phyloP scores from a whole-genome alignment of 2,329 filamentous ascomycete genomes.

The Coleophoma eucalyptorum region DNA sequence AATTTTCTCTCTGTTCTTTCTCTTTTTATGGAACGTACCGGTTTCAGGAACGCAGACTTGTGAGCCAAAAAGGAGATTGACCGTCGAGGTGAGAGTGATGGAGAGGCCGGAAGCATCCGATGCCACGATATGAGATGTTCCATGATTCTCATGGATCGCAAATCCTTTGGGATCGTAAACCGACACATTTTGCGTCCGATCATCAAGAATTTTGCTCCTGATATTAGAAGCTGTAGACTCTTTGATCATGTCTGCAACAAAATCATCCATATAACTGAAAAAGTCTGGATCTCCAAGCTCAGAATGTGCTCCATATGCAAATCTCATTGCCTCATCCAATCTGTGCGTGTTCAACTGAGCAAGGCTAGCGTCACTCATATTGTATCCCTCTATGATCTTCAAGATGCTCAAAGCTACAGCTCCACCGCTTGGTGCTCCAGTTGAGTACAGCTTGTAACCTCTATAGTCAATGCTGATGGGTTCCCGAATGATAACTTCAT shows the following conservation, averaged over 20 bases:
- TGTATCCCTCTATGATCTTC: conserved; percentile 73
- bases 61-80: conserved; percentile 84
- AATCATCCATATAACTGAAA: conserved; percentile 56
- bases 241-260: conserved; percentile 67
- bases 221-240: conserved; percentile 54
- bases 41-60: conserved; percentile 76
- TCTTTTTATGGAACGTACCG: conserved; percentile 46
- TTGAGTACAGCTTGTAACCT: conserved; percentile 65
- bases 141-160: conserved; percentile 65
- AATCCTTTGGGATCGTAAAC: conserved; percentile 69
- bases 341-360: conserved; percentile 73
- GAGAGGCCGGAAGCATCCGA: conserved; percentile 72
- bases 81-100: conserved; percentile 78
- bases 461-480: conserved; percentile 62
- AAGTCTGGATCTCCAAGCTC: conserved; percentile 80
- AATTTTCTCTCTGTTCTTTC: not conserved
- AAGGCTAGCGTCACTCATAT: conserved; percentile 44
- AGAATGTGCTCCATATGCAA: conserved; percentile 78
- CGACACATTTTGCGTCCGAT: conserved; percentile 64
- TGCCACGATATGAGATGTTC: conserved; percentile 70
- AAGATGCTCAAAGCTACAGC: conserved; percentile 62
- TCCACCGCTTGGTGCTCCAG: conserved; percentile 74
- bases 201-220: conserved; percentile 66
- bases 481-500: conserved; percentile 61
- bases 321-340: conserved; percentile 84